Conservation (phyloP, 176 grass and related monocot species). For the Typha latifolia region DNA sequence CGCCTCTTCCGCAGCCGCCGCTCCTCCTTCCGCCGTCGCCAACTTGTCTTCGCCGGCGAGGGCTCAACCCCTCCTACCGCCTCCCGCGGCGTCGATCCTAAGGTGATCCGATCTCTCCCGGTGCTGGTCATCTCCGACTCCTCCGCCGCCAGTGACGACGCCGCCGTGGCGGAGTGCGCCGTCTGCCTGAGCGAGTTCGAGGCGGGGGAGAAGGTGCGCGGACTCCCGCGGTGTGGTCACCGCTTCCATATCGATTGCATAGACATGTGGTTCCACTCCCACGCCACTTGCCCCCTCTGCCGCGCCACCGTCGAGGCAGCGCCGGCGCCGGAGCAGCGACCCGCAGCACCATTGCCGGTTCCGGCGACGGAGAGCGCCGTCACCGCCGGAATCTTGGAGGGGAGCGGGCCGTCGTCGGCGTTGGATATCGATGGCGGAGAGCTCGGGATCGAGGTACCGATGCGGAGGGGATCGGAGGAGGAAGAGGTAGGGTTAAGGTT, state of each 20-base stretch:
- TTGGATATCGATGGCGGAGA: neutral
- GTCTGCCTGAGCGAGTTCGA: conserved; percentile 48
- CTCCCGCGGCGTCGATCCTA: conserved; percentile 24
- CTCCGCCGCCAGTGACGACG: neutral
- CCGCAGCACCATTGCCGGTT: neutral
- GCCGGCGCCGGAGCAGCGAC: neutral
- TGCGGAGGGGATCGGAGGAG: neutral
- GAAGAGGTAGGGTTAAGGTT: conserved; percentile 1
- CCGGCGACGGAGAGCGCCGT: neutral
- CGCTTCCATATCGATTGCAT: conserved; percentile 57
- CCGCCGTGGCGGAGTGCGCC: conserved; percentile 26
- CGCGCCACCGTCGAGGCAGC: conserved; percentile 30
- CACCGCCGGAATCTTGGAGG: neutral
- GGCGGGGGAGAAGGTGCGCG: conserved; percentile 35
- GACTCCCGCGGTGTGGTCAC: conserved; percentile 45
- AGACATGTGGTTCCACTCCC: conserved; percentile 51
- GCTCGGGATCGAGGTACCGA: conserved; percentile 8
- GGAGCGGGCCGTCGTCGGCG: neutral
- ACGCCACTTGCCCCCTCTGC: conserved; percentile 59
- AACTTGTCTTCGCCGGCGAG: conserved; percentile 19
- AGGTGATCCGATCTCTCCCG: conserved; percentile 38
- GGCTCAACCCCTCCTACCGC: neutral
- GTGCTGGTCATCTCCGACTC: conserved; percentile 7
- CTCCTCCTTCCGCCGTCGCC: conserved; percentile 5
- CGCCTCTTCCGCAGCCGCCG: neutral